Percentiles rank a stretch among this genome's conserved stretches.
Conservation (phyloP, 1,284 basidiomycete species). For the Leccinum glutinopallens region DNA sequence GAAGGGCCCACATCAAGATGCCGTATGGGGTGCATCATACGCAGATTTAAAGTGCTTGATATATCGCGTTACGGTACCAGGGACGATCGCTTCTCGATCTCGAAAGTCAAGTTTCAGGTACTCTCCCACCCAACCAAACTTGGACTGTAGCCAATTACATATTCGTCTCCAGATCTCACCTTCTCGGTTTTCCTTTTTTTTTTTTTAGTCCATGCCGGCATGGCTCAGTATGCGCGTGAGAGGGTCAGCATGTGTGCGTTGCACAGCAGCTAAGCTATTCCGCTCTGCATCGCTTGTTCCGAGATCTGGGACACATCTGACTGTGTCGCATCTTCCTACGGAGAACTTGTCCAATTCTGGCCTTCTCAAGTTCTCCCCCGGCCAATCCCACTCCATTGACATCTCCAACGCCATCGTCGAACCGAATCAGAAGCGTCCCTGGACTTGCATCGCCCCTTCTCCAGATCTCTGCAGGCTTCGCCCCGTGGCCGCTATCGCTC, state of each 20-base stretch:
- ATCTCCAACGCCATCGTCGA: constrained; percentile 37
- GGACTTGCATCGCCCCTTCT: constrained; percentile 30
- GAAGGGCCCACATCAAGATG: constrained; percentile 35
- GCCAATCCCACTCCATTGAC: constrained; percentile 36
- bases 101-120: constrained; percentile 40
- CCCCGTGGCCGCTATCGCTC: constrained; percentile 35
- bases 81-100: constrained; percentile 41
- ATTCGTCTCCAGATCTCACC: constrained; percentile 30
- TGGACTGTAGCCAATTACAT: constrained; percentile 31
- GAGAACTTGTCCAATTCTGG: constrained; percentile 29
- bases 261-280: constrained; percentile 21
- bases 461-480: constrained; percentile 31
- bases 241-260: constrained; percentile 20
- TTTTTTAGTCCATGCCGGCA: constrained; percentile 31
- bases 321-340: constrained; percentile 25
- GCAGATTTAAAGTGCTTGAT: constrained; percentile 38
- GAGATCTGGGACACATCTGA: constrained; percentile 25
- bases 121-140: constrained; percentile 37
- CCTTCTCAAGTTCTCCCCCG: constrained; percentile 33
- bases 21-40: constrained; percentile 36
- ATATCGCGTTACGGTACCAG: constrained; percentile 39
- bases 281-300: constrained; percentile 22
- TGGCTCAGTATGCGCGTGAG: constrained; percentile 26
- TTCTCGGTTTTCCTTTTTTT: constrained; percentile 14
- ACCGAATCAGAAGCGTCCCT: constrained; percentile 28